Evolutionary conservation across 306 rosid genomes (phyloP).

Genomic region (Leucaena leucocephala): DNA sequence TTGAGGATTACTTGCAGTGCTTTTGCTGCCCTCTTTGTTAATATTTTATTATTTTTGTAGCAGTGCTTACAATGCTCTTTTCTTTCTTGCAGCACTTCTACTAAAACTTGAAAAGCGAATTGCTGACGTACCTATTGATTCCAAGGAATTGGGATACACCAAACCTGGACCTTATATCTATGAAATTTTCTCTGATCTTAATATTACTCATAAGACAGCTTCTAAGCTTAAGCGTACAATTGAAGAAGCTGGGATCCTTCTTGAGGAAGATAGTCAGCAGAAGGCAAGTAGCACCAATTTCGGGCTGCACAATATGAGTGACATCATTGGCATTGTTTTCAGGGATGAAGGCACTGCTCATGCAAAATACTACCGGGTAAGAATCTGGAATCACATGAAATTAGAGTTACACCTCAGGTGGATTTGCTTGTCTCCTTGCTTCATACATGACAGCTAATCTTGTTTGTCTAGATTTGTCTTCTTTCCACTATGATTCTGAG

Average conservation of each 20-base stretch:
- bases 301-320: constrained; percentile 70
- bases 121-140: constrained; percentile 80
- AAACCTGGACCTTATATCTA: constrained; percentile 85
- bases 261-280: constrained; percentile 81
- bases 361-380: constrained; percentile 79
- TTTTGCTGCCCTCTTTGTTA: constrained; percentile 30
- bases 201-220: constrained; percentile 69
- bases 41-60: background rate
- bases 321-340: constrained; percentile 66
- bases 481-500: constrained; percentile 39
- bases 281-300: constrained; percentile 58
- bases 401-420: constrained; percentile 28
- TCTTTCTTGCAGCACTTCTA: constrained; percentile 78
- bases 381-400: constrained; percentile 35
- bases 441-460: background rate
- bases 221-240: constrained; percentile 56
- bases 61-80: constrained; percentile 25
- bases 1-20: constrained; percentile 14
- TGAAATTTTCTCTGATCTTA: constrained; percentile 80
- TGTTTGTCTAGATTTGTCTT: constrained; percentile 28
- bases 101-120: constrained; percentile 88
- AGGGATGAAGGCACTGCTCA: constrained; percentile 63
- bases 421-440: constrained; percentile 30
- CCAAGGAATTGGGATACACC: constrained; percentile 87
- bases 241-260: constrained; percentile 65